Base-by-base conservation (phyloP, 208 protist genomes). In the Histomonas meleagridis region DNA sequence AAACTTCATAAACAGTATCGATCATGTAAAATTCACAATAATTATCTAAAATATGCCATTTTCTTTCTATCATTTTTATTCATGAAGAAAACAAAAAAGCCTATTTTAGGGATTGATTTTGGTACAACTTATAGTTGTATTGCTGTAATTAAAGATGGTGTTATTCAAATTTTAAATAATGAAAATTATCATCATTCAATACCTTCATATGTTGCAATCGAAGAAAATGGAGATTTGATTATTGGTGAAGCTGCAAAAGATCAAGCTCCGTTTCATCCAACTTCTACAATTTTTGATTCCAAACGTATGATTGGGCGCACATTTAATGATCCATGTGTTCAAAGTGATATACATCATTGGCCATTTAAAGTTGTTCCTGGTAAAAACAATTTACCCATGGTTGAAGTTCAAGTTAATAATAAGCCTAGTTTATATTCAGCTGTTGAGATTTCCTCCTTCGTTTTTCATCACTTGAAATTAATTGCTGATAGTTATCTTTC, bases 191-290 rank as follows among this genome's bases (percentile, higher is more conserved):
- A n/a, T n/a, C n/a, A n/a, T n/a, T 98, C 97, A 46, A 99, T 98
- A 16, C 98, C 98, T 28, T 99, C 97, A 10, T 97, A 96, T 78
- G 98, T 99, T 32, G 97, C 98, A 21, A 97, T 97, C 90, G 96
- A 28, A 69, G 62, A 92, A 43, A 90, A 79, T 62, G 91, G 93
- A 91, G n/a, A n/a, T n/a, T n/a, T n/a, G n/a, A 90, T 95, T 26
- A 92, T 93, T 91, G 92, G 98, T 91, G 97, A 98, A 76, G 96
- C 96, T 18, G 98, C 98, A 16, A 97, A 97, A 53, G 96, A 96
- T 35, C 76, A 92, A 5, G 96, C 95, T 46, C 96, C 97, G 53
- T 97, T 95, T 46, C 98, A 97, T 55, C 96, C 95, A 28, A 93
- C 94, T 2, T 96, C 96, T 62, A 97, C 97, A 48, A 91, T 98